Evolutionary conservation across 164 flowering plant genomes (phyloP), one percentile per base, ranked within the genome.

Genomic region (Brasenia schreberi): DNA sequence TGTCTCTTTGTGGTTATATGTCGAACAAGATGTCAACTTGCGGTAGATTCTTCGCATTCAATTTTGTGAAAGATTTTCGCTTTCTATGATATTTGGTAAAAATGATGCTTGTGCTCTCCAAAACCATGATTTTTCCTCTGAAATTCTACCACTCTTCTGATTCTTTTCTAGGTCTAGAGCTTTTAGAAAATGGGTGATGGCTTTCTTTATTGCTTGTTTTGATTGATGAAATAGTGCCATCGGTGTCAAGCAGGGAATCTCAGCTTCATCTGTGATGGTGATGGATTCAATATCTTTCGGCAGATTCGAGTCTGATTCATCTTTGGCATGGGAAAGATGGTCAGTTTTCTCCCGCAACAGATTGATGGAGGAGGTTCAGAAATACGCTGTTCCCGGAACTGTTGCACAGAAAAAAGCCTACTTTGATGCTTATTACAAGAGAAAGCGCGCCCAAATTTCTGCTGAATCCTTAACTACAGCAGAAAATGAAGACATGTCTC

Each of bases 381-480:
- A 76, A 71, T 78, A 71, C 71, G 77, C 96, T 3, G 87, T 69
- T 62, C 93, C 95, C 0, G 96, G 98, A 62, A 79, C 91, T 43
- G 98, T 92, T 69, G 95, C 96, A 42, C 79, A 82, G 77, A 92
- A 79, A 82, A 88, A 83, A 70, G 98, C 98, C 18, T 87, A 80
- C 62, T 90, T 92, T 76, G 96, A 92, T 73, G 91, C 96, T 12
- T 88, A 81, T 81, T 88, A 80, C 77, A 87, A 84, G 80, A 79
- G 72, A 74, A 74, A 77, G 60, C 88, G 88, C 49, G 83, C 85
- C 33, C 73, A 75, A 77, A 79, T 74, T 73, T 88, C 84, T 3
- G 82, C 82, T 7, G 77, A 83, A 5, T 70, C 72, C 79, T 74
- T 77, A 39, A 84, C 80, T 73, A 77, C 76, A 73, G 74, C 72